These are phyloP conservation scores for Psilocybe cyanescens DNA, from an alignment of 768 basidiomycete genomes.

Conservation along the genomic window DNA sequence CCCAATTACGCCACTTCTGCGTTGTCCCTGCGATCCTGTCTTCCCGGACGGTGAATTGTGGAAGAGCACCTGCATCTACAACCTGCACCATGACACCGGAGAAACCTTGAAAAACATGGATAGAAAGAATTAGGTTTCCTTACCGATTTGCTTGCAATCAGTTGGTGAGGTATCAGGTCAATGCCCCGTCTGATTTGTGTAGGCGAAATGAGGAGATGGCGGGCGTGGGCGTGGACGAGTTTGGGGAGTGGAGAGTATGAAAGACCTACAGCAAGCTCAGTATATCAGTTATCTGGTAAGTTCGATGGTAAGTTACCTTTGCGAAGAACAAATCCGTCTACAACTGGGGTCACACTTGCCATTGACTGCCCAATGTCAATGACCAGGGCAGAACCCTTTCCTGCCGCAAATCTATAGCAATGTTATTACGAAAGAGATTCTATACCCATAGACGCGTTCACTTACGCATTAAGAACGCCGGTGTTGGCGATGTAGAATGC, in stretches of 20 bases:
- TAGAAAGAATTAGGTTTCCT: conserved; percentile 14
- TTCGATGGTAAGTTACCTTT: conserved; percentile 62
- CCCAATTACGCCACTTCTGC: conserved; percentile 80
- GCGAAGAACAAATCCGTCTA: conserved; percentile 95
- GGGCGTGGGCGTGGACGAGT: conserved; percentile 81
- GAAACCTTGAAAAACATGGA: conserved; percentile 7
- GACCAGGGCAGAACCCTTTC: conserved; percentile 96
- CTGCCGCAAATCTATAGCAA: conserved; percentile 82
- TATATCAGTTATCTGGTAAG: neutral
- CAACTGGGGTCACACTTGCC: conserved; percentile 92
- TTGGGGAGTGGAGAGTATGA: conserved; percentile 73
- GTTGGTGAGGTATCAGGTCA: conserved; percentile 82
- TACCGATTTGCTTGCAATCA: conserved; percentile 83
- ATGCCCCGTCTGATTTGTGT: conserved; percentile 57
- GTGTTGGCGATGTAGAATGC: conserved; percentile 98
- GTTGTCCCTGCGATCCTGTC: conserved; percentile 78
- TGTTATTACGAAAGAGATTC: neutral
- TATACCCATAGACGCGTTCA: conserved; percentile 11
- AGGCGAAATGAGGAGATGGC: conserved; percentile 60
- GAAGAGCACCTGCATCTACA: conserved; percentile 68
- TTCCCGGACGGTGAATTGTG: conserved; percentile 73
- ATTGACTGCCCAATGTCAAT: conserved; percentile 91
- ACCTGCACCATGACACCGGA: conserved; percentile 43
- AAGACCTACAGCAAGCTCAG: conserved; percentile 58
- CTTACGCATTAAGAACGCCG: conserved; percentile 91